These are phyloP conservation scores for Magnolia kwangsiensis DNA, from an alignment of 164 flowering plant species.

Conservation along the genomic window DNA sequence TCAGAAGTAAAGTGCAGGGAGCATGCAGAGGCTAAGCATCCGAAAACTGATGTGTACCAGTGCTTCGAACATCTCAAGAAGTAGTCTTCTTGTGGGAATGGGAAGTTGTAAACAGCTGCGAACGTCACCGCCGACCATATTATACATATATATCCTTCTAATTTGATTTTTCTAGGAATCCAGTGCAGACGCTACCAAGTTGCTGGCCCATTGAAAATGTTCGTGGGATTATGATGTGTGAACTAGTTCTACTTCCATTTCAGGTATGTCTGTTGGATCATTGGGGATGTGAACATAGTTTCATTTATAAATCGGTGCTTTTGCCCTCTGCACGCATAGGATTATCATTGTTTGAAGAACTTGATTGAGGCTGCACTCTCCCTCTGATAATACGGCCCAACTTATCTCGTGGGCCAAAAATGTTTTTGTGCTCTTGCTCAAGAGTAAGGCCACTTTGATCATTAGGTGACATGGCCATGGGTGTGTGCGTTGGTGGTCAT, in stretches of 20 bases:
- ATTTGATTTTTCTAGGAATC: neutral
- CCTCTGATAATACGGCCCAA: no score
- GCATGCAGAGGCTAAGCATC: conserved; percentile 92
- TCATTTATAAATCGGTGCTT: neutral
- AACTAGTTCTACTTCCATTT: neutral
- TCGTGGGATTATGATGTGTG: neutral
- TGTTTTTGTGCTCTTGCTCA: no score
- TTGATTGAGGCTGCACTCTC: no score
- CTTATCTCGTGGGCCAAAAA: no score
- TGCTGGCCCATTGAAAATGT: neutral
- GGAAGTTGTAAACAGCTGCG: neutral
- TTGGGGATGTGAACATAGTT: neutral
- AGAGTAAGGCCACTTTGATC: no score
- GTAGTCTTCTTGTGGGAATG: conserved; percentile 18
- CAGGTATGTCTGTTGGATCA: neutral
- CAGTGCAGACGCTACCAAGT: neutral
- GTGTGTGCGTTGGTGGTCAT: no score
- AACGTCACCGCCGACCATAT: neutral
- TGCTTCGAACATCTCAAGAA: conserved; percentile 85
- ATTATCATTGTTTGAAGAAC: no score
- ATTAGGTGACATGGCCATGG: no score
- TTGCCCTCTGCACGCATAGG: neutral
- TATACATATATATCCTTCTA: neutral
- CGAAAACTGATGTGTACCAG: conserved; percentile 52
- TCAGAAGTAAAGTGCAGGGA: conserved; percentile 92